Percentiles rank a stretch among this genome's conserved stretches.
Evolutionary conservation across 106 monocot species (phyloP).

Genomic region (Allium cepa): DNA sequence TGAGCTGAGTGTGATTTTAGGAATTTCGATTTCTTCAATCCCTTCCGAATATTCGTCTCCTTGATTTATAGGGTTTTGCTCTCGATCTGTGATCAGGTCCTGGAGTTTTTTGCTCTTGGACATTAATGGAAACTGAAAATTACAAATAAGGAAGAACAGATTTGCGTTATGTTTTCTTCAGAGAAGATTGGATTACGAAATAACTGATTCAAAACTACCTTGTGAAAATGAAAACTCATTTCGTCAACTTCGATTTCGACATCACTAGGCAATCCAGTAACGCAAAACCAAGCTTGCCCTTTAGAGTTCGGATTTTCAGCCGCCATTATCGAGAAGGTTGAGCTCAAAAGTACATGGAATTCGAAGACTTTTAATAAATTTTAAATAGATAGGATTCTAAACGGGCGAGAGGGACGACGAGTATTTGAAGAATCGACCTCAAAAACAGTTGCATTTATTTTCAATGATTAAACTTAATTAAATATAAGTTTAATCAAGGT

Average conservation of each 20-base stretch:
- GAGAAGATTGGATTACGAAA: too few species aligned
- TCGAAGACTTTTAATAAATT: not conserved
- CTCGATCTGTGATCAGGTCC: conserved; percentile 40
- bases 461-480: not conserved
- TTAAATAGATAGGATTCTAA: conserved; percentile 4
- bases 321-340: conserved; percentile 19
- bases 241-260: conserved; percentile 65
- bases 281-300: conserved; percentile 87
- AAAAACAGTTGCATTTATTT: not conserved
- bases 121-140: conserved; percentile 73
- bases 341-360: not conserved
- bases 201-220: conserved; percentile 23
- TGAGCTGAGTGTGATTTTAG: conserved; percentile 33
- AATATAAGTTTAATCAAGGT: not conserved
- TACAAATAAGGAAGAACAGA: not conserved
- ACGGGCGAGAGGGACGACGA: conserved; percentile 6
- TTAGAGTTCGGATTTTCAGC: conserved; percentile 26
- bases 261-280: conserved; percentile 88
- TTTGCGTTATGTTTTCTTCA: too few species aligned
- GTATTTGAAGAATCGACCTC: conserved; percentile 3
- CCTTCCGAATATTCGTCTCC: conserved; percentile 10
- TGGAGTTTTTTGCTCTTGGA: conserved; percentile 68
- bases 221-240: conserved; percentile 89
- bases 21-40: conserved; percentile 14
- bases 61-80: conserved; percentile 11